These are phyloP conservation scores for Hibiscus trionum DNA, from an alignment of 345 rosid species.

Conservation along the genomic window DNA sequence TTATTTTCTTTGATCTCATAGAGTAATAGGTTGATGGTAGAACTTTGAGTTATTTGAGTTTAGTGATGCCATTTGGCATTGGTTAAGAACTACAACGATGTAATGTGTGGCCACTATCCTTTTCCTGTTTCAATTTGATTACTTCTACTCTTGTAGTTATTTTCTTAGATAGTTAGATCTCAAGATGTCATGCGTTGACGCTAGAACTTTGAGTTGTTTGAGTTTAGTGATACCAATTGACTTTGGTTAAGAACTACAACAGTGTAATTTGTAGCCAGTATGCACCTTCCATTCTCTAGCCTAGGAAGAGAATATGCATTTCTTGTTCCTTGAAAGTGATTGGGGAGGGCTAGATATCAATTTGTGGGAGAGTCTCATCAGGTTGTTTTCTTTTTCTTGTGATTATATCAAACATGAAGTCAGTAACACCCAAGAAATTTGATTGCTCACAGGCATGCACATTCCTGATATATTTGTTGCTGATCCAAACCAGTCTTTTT, in stretches of 20 bases:
- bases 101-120: not conserved
- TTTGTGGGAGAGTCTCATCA: not conserved
- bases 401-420: not conserved
- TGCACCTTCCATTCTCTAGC: not conserved
- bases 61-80: not conserved
- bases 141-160: not conserved
- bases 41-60: not conserved
- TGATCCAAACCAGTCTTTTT: not conserved
- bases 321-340: not conserved
- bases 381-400: not conserved
- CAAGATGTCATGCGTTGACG: not conserved
- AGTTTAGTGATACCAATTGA: not conserved
- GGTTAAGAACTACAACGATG: not conserved
- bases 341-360: no score
- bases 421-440: no score
- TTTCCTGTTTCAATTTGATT: not conserved
- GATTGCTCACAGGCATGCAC: not conserved
- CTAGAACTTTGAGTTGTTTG: not conserved
- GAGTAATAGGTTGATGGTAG: not conserved
- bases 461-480: not conserved
- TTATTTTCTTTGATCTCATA: not conserved
- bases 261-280: not conserved
- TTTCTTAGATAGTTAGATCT: not conserved
- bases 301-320: not conserved
- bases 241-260: not conserved